Evolutionary conservation across 2,329 filamentous ascomycete genomes (phyloP).

Genomic region (Colletotrichum tanaceti): DNA sequence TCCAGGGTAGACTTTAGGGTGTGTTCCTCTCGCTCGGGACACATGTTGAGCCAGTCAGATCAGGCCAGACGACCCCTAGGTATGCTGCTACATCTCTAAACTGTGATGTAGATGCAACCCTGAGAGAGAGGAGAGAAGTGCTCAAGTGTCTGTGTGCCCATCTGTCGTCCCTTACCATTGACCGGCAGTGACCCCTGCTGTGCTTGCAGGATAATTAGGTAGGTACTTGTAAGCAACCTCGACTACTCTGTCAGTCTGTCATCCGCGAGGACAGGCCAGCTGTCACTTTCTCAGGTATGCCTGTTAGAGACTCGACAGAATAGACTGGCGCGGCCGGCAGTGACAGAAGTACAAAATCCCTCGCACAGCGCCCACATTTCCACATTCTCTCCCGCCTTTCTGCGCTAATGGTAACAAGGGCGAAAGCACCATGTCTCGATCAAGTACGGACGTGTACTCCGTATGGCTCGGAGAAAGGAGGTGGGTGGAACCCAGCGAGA

Average conservation of each 20-base stretch:
- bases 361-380: slow-evolving; percentile 7
- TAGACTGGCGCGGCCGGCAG: neutral
- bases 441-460: no score
- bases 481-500: slow-evolving; percentile 6
- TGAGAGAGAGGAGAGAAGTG: neutral
- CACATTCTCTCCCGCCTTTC: slow-evolving; percentile 33
- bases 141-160: slow-evolving; percentile 18
- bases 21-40: slow-evolving; percentile 37
- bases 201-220: no score
- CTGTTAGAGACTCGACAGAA: slow-evolving; percentile 4
- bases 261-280: neutral
- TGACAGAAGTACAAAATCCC: slow-evolving; percentile 18
- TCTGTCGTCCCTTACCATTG: neutral
- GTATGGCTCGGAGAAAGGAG: slow-evolving; percentile 17
- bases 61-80: slow-evolving; percentile 26
- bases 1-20: slow-evolving; percentile 19
- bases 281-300: no score
- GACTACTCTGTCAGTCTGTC: neutral
- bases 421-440: slow-evolving; percentile 13
- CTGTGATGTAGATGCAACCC: slow-evolving; percentile 13
- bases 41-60: slow-evolving; percentile 21
- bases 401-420: slow-evolving; percentile 27
- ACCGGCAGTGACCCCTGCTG: slow-evolving; percentile 5
- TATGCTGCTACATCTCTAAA: slow-evolving; percentile 1
- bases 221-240: neutral